Evolutionary conservation across 257 asterid genomes (phyloP).

Genomic region (Nicotiana otophora): DNA sequence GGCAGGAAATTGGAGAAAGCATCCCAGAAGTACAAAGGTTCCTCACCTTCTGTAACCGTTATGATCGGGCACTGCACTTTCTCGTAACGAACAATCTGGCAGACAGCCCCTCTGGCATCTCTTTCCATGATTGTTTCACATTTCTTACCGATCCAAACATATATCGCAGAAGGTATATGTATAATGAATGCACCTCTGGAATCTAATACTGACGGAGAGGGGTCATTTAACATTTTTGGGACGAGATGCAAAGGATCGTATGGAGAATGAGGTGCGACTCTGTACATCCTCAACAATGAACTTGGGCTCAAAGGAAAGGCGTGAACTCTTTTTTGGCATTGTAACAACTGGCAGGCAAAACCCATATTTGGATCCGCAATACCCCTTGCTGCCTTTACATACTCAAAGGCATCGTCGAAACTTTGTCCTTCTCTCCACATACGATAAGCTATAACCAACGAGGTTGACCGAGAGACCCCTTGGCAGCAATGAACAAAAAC

Average conservation of each 20-base stretch:
- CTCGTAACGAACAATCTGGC: conserved; percentile 51
- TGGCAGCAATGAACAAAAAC: conserved; percentile 54
- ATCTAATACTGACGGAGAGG: conserved; percentile 41
- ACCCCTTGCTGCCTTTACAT: conserved; percentile 48
- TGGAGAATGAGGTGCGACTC: conserved; percentile 48
- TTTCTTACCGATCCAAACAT: conserved; percentile 45
- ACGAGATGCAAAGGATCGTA: conserved; percentile 51
- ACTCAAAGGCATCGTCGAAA: conserved; percentile 48
- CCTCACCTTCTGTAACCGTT: conserved; percentile 37
- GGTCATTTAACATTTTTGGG: conserved; percentile 44
- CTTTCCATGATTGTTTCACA: conserved; percentile 41
- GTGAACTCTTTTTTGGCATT: conserved; percentile 48
- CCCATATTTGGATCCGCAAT: conserved; percentile 58
- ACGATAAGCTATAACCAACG: conserved; percentile 44
- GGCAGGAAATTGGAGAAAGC: conserved; percentile 42
- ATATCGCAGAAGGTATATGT: conserved; percentile 37
- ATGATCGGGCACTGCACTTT: conserved; percentile 38
- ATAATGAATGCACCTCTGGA: conserved; percentile 48
- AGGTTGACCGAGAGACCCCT: conserved; percentile 49
- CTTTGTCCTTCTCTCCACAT: conserved; percentile 58
- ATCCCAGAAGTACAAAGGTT: conserved; percentile 41
- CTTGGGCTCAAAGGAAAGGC: conserved; percentile 48
- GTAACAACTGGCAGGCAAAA: conserved; percentile 46
- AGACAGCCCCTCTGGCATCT: conserved; percentile 46
- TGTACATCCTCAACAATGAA: conserved; percentile 37